These are phyloP conservation scores for Ceratocystis eucalypticola DNA, from an alignment of 2,329 filamentous ascomycete species.

Conservation along the genomic window DNA sequence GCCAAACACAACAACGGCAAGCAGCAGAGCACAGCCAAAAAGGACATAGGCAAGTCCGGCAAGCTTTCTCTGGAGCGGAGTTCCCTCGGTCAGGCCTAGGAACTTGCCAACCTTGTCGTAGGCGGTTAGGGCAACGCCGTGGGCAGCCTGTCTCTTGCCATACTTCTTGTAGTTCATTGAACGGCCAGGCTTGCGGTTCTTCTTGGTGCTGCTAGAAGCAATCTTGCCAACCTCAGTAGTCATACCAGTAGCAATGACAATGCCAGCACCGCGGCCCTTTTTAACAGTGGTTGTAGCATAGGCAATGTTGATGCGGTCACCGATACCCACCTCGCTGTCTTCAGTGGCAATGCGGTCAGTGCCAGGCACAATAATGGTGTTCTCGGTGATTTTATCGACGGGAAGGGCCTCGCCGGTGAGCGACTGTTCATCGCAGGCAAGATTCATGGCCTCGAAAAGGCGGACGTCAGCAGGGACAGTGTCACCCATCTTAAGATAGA, in stretches of 20 bases:
- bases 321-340: conserved; percentile 47
- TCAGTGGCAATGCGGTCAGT: conserved; percentile 33
- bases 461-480: conserved; percentile 62
- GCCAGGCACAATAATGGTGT: conserved; percentile 32
- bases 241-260: conserved; percentile 62
- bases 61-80: conserved; percentile 64
- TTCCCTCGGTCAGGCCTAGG: conserved; percentile 51
- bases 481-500: conserved; percentile 55
- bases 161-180: conserved; percentile 42
- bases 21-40: conserved; percentile 52
- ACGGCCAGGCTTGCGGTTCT: conserved; percentile 41
- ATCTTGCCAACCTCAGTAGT: conserved; percentile 57
- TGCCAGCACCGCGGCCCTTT: conserved; percentile 58
- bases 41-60: conserved; percentile 65
- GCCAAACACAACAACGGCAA: conserved; percentile 45
- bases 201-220: conserved; percentile 41
- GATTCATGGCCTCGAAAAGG: conserved; percentile 60
- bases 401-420: conserved; percentile 65
- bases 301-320: conserved; percentile 60
- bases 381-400: conserved; percentile 50
- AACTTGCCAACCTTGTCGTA: conserved; percentile 43
- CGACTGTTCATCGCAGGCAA: conserved; percentile 64
- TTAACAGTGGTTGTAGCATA: conserved; percentile 62
- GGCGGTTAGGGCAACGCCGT: conserved; percentile 34
- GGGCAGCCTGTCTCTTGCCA: conserved; percentile 36